Evolutionary conservation across 2,329 filamentous ascomycete genomes (phyloP).

Genomic region (Alternaria brassicicola): DNA sequence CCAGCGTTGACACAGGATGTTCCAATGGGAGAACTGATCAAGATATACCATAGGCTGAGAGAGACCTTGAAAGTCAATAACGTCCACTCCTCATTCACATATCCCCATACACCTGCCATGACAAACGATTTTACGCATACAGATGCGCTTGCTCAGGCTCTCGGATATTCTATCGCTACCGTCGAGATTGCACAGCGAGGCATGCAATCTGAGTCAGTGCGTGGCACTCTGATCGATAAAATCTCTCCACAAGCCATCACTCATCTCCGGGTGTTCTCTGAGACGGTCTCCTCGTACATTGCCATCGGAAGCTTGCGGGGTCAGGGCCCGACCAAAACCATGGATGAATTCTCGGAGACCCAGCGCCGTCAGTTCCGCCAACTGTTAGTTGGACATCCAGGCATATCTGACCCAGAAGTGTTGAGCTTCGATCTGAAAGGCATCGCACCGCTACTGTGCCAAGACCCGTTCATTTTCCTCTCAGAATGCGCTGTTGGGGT

Average conservation of each 20-base stretch:
- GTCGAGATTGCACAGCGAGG: conserved; percentile 93
- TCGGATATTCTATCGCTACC: conserved; percentile 85
- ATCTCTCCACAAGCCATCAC: conserved; percentile 84
- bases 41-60: conserved; percentile 62
- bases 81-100: conserved; percentile 55
- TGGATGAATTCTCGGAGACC: conserved; percentile 70
- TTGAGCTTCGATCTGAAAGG: conserved; percentile 53
- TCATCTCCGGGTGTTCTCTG: conserved; percentile 84
- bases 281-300: conserved; percentile 86
- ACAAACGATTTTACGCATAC: conserved; percentile 57
- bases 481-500: conserved; percentile 77
- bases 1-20: conserved; percentile 26
- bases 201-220: conserved; percentile 69
- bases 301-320: conserved; percentile 73
- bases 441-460: conserved; percentile 63
- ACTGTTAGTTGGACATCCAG: conserved; percentile 68
- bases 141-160: conserved; percentile 67
- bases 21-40: conserved; percentile 55
- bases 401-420: conserved; percentile 46
- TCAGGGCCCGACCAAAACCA: conserved; percentile 65
- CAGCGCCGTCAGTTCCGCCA: conserved; percentile 75
- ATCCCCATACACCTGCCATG: conserved; percentile 49
- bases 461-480: conserved; percentile 81
- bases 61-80: conserved; percentile 61
- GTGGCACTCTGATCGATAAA: conserved; percentile 78